Evolutionary conservation across 305 asterid genomes (phyloP).

Genomic region (Solanum hybrid): DNA sequence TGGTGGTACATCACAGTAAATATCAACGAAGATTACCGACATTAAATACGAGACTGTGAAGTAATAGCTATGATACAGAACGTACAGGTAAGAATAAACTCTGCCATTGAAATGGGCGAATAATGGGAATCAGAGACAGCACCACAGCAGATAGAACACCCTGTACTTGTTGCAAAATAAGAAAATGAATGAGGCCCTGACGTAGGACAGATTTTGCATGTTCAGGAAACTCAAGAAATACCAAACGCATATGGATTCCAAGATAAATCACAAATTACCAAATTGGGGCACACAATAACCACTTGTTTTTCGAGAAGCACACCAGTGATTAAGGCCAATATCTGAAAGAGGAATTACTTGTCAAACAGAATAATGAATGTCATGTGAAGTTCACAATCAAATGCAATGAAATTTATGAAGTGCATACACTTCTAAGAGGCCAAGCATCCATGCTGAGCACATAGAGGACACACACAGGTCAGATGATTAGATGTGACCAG

Average conservation of each 20-base stretch:
- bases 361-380: background rate
- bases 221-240: background rate
- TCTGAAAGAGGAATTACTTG: conserved; percentile 27
- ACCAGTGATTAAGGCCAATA: conserved; percentile 67
- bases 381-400: background rate
- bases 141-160: conserved; percentile 84
- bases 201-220: background rate
- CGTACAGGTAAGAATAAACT: conserved; percentile 95
- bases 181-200: conserved; percentile 3
- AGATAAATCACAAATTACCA: conserved; percentile 38
- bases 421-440: background rate
- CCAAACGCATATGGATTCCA: background rate
- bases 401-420: background rate
- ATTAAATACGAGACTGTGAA: background rate
- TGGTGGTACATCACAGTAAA: background rate
- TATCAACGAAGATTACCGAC: background rate
- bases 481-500: background rate
- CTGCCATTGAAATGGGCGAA: conserved; percentile 98
- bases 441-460: background rate
- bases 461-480: background rate
- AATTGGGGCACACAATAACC: conserved; percentile 72
- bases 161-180: conserved; percentile 29
- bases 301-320: conserved; percentile 87
- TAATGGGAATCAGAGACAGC: conserved; percentile 76
- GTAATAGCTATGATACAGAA: conserved; percentile 15